These are phyloP conservation scores for Penicillium sp. DNA, from an alignment of 2,329 filamentous ascomycete species.

Conservation along the genomic window DNA sequence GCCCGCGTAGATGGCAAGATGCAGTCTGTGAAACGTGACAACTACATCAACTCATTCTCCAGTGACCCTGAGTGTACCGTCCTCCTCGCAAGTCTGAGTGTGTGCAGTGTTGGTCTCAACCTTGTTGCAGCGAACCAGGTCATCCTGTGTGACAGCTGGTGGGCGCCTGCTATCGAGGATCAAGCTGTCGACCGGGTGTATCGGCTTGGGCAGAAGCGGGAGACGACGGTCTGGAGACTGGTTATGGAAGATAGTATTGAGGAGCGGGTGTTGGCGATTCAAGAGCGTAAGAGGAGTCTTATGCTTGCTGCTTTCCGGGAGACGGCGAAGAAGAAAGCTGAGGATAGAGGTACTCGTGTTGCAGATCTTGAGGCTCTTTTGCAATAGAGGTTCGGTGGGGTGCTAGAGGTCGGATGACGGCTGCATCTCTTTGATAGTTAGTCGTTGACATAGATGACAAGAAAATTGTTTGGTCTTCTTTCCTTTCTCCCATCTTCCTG, in stretches of 20 bases:
- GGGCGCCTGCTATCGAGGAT: constrained; percentile 89
- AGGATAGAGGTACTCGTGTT: constrained; percentile 54
- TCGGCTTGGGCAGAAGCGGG: constrained; percentile 74
- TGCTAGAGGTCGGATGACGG: background rate
- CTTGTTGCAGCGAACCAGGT: constrained; percentile 83
- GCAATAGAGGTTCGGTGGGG: constrained; percentile 4
- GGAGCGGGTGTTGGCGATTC: constrained; percentile 73
- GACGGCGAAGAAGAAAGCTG: constrained; percentile 57
- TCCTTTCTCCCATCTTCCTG: background rate
- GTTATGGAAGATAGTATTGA: constrained; percentile 80
- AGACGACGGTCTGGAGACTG: constrained; percentile 75
- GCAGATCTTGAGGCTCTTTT: constrained; percentile 45
- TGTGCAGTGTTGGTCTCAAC: constrained; percentile 83
- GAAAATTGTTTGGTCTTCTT: background rate
- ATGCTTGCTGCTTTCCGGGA: constrained; percentile 79
- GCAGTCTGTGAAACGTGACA: constrained; percentile 67
- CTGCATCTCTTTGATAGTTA: background rate
- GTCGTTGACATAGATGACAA: background rate
- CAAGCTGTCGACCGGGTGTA: constrained; percentile 88
- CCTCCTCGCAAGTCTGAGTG: constrained; percentile 76
- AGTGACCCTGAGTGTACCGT: constrained; percentile 66
- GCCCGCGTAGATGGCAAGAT: constrained; percentile 79
- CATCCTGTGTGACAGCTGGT: constrained; percentile 81
- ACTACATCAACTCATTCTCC: constrained; percentile 65
- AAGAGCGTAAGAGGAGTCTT: constrained; percentile 73